Base-by-base conservation (phyloP, 2,329 filamentous ascomycete genomes). In the Penicillium sp. region DNA sequence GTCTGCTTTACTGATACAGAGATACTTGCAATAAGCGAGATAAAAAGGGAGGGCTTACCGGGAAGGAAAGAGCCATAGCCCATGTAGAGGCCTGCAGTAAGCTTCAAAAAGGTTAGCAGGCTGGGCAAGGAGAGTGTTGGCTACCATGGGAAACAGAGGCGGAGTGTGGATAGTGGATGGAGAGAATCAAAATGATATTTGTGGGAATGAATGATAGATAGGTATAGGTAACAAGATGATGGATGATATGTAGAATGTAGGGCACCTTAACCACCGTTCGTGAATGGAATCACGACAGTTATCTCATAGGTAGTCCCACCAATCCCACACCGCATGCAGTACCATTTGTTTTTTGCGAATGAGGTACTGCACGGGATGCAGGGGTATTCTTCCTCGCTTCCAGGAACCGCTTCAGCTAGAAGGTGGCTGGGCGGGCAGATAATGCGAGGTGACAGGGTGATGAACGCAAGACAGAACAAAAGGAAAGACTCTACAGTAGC, bases 381-480 rank as follows among this genome's bases (percentile, higher is more conserved):
- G 85, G 88, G 89, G 88, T 86, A 82, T 86, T 92, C 89, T 92
- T 84, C 89, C 89, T 92, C 89, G 83, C 80, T 88, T 91, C 82
- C 89, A 92, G 89, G 89, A 92, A 92, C 89, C 89, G 89, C 79
- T 85, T 89, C 89, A 91, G 89, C 83, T 87, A 89, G 85, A 80
- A 64, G 73, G 66, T 69, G 75, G 85, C 89, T 91, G 89, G 87
- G 85, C 89, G 89, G 89, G 89, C 89, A 92, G 89, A 91, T 91
- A 88, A 51, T 84, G 81, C 81, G 86, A 89, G 87, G 87, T 86
- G 76, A 64, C 40, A 58, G 62, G 66, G 53, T 61, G 62, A 28
- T 57, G 42, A 37, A 37, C 19, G 54, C 40, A 63, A 62, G 61
- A 65, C 57, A 60, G 61, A 65, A 59, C 62, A 55, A 56, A 57